Evolutionary conservation across 2,329 filamentous ascomycete genomes (phyloP), one percentile per base, ranked within the genome.

Genomic region (Rutstroemia sp.): DNA sequence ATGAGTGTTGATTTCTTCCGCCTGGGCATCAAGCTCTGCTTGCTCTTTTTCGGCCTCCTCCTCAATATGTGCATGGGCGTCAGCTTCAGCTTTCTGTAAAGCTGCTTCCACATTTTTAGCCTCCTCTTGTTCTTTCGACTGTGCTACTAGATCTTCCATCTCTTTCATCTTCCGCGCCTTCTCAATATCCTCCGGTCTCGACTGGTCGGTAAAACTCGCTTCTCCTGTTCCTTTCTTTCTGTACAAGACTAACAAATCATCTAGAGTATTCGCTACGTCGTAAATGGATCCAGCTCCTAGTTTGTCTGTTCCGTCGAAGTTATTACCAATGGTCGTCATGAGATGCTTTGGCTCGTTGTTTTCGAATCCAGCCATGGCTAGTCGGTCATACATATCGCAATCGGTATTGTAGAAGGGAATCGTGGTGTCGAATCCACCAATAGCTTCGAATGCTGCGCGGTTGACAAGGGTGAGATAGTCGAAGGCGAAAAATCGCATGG

Each of bases 361-460:
- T 5, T 68, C 72, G 70, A 74, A 76, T 4, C 73, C 71, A 14
- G 65, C 68, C 76, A 79, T 78, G 5, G 61, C 57, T n/a, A 80
- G 60, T 3, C 78, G 72, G 6, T 69, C 69, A 62, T 81, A 77
- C 71, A 78, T 75, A 64, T 82, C 79, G 67, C 78, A 83, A 63
- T 83, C 80, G 36, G 76, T 79, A 58, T 76, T 73, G 65, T 83
- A 83, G 63, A 77, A 83, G 0, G 80, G 78, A 42, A 84, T 82
- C 57, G 78, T 68, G 0, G 76, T 76, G 63, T 84, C 81, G 78
- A 80, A 84, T 0, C 73, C 78, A 19, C 80, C 74, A 3, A 66
- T 38, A 0, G 60, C 73, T 58, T 76, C 73, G 63, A 76, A 76
- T 0, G 78, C 76, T 7, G 67, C 70, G 10, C 76, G 76, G 62